Base-by-base conservation (phyloP, 306 rosid genomes). In the Prunus persica region DNA sequence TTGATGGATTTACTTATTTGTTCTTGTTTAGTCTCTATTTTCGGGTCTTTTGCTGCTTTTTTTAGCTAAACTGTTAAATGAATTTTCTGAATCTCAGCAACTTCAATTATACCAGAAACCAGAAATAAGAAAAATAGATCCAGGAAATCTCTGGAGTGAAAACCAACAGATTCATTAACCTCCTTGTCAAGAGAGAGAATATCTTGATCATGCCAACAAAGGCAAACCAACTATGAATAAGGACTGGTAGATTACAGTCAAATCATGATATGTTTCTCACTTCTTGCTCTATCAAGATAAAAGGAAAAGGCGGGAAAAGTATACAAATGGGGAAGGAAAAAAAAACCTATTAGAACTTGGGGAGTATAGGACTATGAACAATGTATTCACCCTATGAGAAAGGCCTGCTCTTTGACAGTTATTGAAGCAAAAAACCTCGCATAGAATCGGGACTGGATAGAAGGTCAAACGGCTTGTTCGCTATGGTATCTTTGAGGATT, bases 401-500 rank as follows among this genome's bases (percentile, higher is more conserved):
- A 74, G 61, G 54, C 73, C 76, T 65, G 80, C 54, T 55, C 77
- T 47, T 75, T 76, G 56, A 75, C 64, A 77, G 69, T 82, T 82
- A 86, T 13, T 67, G 74, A 77, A 86, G 76, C 71, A 82, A 84
- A 73, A 89, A 93, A 28, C 88, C 91, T 77, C 84, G 81, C 43
- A 86, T 58, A 69, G 88, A 86, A 77, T 82, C 89, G 8, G 91
- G 88, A 81, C 87, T 85, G 18, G 88, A 88, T 2, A 92, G 89
- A 76, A 92, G 89, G 81, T 89, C 95, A 77, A 85, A 87, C 18
- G 91, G 73, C 64, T 79, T 89, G 80, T 83, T 87, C 67, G 79
- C 81, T 51, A 90, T 51, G 73, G 97, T 69, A 79, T 96, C 99
- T 84, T 88, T 89, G 49, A 96, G 87, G 54, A 96, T 92, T 78